Conservation (phyloP, 768 basidiomycete species). For the Suillus bovinus region DNA sequence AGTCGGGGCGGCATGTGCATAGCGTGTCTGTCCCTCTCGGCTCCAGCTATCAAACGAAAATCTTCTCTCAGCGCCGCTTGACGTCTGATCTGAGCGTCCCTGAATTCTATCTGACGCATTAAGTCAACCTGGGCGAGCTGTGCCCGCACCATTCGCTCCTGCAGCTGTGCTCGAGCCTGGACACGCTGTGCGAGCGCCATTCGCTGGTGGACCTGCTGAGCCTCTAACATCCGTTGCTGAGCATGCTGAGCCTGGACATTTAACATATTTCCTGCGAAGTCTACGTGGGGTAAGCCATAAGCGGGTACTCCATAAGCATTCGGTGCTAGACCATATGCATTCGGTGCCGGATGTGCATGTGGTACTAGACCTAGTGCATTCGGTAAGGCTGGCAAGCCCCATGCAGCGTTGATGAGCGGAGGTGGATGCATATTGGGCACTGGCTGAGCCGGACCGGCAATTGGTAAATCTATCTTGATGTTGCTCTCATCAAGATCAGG, state of each 20-base stretch:
- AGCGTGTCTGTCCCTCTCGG: not conserved
- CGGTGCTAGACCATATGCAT: not conserved
- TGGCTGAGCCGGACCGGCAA: slow-evolving; percentile 31
- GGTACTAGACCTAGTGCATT: not conserved
- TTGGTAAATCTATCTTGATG: slow-evolving; percentile 66
- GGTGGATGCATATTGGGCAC: not conserved
- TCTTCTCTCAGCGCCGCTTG: not conserved
- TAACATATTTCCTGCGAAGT: not conserved
- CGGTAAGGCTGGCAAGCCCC: not conserved
- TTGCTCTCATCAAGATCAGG: slow-evolving; percentile 63
- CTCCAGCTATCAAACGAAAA: not conserved
- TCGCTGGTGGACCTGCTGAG: not conserved
- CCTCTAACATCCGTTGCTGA: not conserved
- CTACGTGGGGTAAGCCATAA: not conserved
- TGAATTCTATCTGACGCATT: not conserved
- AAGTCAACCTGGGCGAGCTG: not conserved
- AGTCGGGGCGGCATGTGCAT: not conserved
- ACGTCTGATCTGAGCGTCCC: not conserved
- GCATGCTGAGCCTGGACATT: not conserved
- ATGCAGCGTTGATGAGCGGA: not conserved
- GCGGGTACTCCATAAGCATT: not conserved
- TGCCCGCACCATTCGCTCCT: not conserved
- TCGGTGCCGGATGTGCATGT: no score
- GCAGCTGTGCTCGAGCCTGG: not conserved
- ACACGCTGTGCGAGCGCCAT: not conserved